phyloP scores from a whole-genome alignment of 345 rosid species.

The Viola odorata region DNA sequence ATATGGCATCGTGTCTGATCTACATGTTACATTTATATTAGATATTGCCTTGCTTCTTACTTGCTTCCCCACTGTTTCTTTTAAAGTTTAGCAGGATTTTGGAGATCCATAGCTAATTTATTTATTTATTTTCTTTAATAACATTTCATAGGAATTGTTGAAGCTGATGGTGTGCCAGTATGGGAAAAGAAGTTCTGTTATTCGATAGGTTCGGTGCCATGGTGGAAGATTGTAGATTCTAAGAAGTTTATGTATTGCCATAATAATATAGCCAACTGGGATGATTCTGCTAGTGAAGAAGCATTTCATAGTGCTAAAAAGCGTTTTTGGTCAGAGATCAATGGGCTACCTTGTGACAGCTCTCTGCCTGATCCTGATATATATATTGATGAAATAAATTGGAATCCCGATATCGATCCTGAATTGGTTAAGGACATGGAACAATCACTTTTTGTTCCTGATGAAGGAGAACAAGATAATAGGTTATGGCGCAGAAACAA shows the following conservation, averaged over 20 bases:
- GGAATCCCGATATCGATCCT: conserved; percentile 63
- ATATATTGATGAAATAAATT: conserved; percentile 52
- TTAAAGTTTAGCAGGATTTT: no score
- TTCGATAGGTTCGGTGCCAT: conserved; percentile 58
- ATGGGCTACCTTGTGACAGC: conserved; percentile 42
- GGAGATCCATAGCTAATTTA: no score
- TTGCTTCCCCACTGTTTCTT: no score
- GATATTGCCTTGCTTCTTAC: no score
- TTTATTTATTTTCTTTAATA: not conserved
- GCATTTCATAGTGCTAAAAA: conserved; percentile 66
- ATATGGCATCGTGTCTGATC: no score
- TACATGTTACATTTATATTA: no score
- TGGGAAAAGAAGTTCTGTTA: conserved; percentile 82
- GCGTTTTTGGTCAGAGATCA: conserved; percentile 63
- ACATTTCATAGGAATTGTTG: conserved; percentile 21
- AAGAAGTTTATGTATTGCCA: conserved; percentile 37
- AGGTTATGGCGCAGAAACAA: conserved; percentile 21
- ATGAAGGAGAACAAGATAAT: conserved; percentile 24
- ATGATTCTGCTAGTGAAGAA: conserved; percentile 75
- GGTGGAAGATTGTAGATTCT: conserved; percentile 58
- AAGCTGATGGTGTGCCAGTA: conserved; percentile 51
- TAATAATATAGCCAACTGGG: conserved; percentile 52
- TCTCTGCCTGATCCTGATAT: conserved; percentile 64
- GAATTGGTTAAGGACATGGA: conserved; percentile 59
- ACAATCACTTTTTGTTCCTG: conserved; percentile 42